Evolutionary conservation across 1,139 yeast genomes (phyloP).

Genomic region (Diutina rugosa): DNA sequence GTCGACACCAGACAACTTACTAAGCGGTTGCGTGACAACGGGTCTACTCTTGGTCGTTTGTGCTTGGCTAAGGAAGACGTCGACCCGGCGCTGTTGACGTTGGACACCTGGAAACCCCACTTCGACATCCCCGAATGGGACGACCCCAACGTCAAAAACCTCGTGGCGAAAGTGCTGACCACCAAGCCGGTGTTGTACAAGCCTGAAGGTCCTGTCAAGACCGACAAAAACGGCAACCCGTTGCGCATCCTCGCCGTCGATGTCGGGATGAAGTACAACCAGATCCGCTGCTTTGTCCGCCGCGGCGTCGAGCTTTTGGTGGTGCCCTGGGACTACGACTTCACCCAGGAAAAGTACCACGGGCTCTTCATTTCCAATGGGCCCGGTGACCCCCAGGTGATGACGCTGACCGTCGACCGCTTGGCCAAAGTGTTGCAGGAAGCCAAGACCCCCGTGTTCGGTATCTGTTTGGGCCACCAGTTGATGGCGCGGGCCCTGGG

Average conservation of each 20-base stretch:
- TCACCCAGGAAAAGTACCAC: conserved; percentile 66
- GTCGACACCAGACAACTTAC: conserved; percentile 95
- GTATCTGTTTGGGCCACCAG: conserved; percentile 99
- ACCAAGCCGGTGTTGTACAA: conserved; percentile 63
- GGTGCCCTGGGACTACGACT: conserved; percentile 93
- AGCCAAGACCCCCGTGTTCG: conserved; percentile 74
- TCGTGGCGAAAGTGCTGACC: conserved; percentile 84
- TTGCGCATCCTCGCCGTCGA: conserved; percentile 83
- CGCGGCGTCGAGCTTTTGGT: conserved; percentile 95
- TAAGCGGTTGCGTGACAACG: conserved; percentile 81
- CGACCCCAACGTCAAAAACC: conserved; percentile 84
- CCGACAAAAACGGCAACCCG: conserved; percentile 60
- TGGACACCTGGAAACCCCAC: conserved; percentile 39
- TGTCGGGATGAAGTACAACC: conserved; percentile 97
- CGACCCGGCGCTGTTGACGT: conserved; percentile 15
- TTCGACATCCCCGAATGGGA: conserved; percentile 79
- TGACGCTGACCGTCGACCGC: conserved; percentile 51
- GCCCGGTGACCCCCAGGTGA: conserved; percentile 96
- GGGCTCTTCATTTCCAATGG: conserved; percentile 96
- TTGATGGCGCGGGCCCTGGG: conserved; percentile 93
- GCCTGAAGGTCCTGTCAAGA: conserved; percentile 37
- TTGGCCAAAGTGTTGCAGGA: conserved; percentile 43
- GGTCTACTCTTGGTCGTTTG: conserved; percentile 85
- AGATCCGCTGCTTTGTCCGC: conserved; percentile 89
- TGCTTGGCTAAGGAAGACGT: conserved; percentile 33